Evolutionary conservation across 192 early-diverging fungal species (phyloP).

Genomic region (Backusella parvicylindrica): DNA sequence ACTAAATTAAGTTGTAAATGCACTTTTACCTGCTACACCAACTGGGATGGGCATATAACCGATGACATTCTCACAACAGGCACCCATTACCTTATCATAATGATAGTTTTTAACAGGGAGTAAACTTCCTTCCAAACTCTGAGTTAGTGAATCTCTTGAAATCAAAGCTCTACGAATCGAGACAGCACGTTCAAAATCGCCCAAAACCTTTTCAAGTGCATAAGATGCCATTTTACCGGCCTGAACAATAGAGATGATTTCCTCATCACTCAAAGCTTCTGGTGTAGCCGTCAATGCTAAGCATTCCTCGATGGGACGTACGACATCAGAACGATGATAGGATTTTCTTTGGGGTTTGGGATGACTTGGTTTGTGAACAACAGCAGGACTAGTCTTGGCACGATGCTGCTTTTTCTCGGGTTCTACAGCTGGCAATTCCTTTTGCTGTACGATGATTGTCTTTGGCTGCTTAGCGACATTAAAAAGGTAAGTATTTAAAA

Average conservation of each 20-base stretch:
- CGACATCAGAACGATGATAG: slow-evolving; percentile 9
- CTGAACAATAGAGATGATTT: slow-evolving; percentile 68
- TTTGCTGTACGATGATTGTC: slow-evolving; percentile 20
- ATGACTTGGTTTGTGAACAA: background rate
- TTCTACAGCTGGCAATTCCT: background rate
- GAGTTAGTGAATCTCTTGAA: slow-evolving; percentile 61
- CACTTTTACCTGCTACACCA: slow-evolving; percentile 72
- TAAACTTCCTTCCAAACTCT: slow-evolving; percentile 58
- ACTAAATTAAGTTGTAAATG: no score
- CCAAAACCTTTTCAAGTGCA: slow-evolving; percentile 84
- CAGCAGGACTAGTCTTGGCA: slow-evolving; percentile 10
- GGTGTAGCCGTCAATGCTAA: slow-evolving; percentile 39
- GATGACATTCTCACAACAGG: slow-evolving; percentile 96
- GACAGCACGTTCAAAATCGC: slow-evolving; percentile 81
- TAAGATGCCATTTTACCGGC: slow-evolving; percentile 75
- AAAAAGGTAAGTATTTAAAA: slow-evolving; percentile 58
- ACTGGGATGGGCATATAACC: slow-evolving; percentile 91
- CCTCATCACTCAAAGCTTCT: slow-evolving; percentile 66
- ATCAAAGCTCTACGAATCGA: slow-evolving; percentile 76
- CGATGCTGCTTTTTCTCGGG: background rate
- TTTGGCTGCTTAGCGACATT: slow-evolving; percentile 56
- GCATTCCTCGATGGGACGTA: slow-evolving; percentile 45
- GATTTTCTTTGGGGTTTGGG: background rate
- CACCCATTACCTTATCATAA: slow-evolving; percentile 84
- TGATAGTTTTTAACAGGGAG: slow-evolving; percentile 86